Conservation (phyloP, 768 basidiomycete genomes). For the Tylopilus balloui region DNA sequence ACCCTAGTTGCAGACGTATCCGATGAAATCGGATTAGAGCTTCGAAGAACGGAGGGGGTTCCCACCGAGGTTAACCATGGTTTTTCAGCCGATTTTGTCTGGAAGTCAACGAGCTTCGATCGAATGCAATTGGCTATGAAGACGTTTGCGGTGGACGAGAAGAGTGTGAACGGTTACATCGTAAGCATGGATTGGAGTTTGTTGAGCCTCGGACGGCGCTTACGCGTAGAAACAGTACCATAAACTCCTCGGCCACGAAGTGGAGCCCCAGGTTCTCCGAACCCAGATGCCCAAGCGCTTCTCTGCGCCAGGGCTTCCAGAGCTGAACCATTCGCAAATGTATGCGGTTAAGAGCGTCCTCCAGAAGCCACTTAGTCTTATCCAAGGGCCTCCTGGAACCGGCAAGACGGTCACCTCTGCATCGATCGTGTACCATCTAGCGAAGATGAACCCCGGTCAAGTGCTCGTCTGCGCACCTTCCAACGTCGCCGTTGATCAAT, state of each 20-base stretch:
- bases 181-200: conserved; percentile 43
- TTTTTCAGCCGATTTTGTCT: conserved; percentile 98
- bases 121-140: conserved; percentile 99
- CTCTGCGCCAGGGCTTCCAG: conserved; percentile 94
- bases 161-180: conserved; percentile 98
- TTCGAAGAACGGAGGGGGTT: conserved; percentile 86
- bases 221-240: conserved; percentile 66
- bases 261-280: conserved; percentile 87
- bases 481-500: conserved; percentile 98
- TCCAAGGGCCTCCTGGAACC: conserved; percentile 98
- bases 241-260: conserved; percentile 95
- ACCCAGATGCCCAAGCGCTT: conserved; percentile 97
- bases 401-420: conserved; percentile 99
- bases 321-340: conserved; percentile 99
- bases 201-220: not conserved
- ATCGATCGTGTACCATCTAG: conserved; percentile 96
- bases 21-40: conserved; percentile 94
- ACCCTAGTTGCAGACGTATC: conserved; percentile 70
- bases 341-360: conserved; percentile 98
- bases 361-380: conserved; percentile 95
- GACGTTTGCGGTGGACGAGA: conserved; percentile 98
- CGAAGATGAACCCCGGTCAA: conserved; percentile 99
- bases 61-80: conserved; percentile 92
- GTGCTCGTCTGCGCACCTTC: conserved; percentile 98
- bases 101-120: conserved; percentile 99